Conservation (phyloP, 768 basidiomycete genomes). For the Psilocybe sp. region DNA sequence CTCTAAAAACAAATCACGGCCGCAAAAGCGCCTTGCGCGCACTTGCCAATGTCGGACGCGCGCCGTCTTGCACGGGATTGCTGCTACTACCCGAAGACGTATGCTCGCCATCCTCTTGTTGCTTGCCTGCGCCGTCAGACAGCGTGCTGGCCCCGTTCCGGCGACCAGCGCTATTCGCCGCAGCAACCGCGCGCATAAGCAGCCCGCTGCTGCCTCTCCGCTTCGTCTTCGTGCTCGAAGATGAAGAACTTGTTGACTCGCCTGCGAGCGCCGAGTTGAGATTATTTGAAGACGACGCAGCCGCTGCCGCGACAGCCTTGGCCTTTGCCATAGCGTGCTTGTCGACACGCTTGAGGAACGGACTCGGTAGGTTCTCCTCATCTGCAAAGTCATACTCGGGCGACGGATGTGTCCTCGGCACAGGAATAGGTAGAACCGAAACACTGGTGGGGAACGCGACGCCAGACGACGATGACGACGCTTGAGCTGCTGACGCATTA, state of each 20-base stretch:
- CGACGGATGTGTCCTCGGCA: constrained; percentile 25
- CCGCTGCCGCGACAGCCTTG: background rate
- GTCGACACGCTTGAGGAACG: constrained; percentile 66
- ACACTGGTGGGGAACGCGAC: constrained; percentile 11
- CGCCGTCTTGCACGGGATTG: constrained; percentile 3
- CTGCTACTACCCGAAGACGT: constrained; percentile 1
- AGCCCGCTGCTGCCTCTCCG: constrained; percentile 53
- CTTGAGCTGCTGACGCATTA: too few relatives aligned
- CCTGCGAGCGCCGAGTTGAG: background rate
- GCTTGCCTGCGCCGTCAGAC: background rate
- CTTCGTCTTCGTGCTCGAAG: constrained; percentile 18
- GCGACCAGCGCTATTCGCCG: constrained; percentile 45
- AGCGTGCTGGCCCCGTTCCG: constrained; percentile 15
- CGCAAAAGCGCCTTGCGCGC: constrained; percentile 36
- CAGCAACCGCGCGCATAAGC: constrained; percentile 58
- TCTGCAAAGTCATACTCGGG: constrained; percentile 68
- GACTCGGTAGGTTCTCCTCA: constrained; percentile 84
- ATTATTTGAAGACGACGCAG: constrained; percentile 1
- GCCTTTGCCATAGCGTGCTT: constrained; percentile 21
- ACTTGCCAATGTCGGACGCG: constrained; percentile 42
- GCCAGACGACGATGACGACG: background rate
- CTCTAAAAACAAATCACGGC: background rate
- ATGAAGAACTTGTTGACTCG: background rate
- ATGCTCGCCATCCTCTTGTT: constrained; percentile 9
- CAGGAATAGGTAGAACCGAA: constrained; percentile 20